Evolutionary conservation across 1,284 basidiomycete genomes (phyloP).

Genomic region (Irpex sp.): DNA sequence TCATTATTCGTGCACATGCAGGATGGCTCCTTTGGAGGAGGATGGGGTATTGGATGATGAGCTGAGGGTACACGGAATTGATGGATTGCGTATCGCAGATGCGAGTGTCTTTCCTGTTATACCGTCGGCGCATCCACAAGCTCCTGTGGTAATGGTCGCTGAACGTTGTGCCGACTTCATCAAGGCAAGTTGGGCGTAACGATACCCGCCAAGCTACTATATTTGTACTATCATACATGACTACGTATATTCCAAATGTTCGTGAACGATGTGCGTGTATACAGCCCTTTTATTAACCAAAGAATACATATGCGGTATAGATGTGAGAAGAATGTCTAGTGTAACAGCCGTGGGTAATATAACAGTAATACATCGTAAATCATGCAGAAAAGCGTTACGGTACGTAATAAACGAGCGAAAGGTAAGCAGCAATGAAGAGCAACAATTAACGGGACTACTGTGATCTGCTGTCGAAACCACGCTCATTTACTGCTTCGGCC

Average conservation of each 20-base stretch:
- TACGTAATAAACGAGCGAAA: neutral
- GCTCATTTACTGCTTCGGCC: conserved; percentile 11
- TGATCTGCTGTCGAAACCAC: neutral
- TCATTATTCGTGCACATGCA: conserved; percentile 35
- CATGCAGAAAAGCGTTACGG: neutral
- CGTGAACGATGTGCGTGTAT: neutral
- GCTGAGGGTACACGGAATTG: conserved; percentile 45
- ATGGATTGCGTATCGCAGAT: conserved; percentile 37
- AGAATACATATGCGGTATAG: neutral
- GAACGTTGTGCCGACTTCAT: conserved; percentile 30
- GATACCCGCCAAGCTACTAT: too few relatives aligned
- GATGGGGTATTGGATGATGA: conserved; percentile 46
- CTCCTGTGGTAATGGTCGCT: conserved; percentile 32
- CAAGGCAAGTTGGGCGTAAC: neutral
- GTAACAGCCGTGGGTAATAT: neutral
- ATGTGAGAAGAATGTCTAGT: neutral
- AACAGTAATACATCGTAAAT: neutral
- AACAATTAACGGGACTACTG: neutral
- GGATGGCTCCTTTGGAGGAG: conserved; percentile 32
- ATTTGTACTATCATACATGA: too few relatives aligned
- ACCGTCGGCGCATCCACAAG: conserved; percentile 33
- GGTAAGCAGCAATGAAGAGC: neutral
- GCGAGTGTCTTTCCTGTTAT: conserved; percentile 37
- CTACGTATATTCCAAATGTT: neutral
- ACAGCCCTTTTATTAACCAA: neutral